Conservation (phyloP, 352 stramenopile genomes). For the Pythium pyrilobum region DNA sequence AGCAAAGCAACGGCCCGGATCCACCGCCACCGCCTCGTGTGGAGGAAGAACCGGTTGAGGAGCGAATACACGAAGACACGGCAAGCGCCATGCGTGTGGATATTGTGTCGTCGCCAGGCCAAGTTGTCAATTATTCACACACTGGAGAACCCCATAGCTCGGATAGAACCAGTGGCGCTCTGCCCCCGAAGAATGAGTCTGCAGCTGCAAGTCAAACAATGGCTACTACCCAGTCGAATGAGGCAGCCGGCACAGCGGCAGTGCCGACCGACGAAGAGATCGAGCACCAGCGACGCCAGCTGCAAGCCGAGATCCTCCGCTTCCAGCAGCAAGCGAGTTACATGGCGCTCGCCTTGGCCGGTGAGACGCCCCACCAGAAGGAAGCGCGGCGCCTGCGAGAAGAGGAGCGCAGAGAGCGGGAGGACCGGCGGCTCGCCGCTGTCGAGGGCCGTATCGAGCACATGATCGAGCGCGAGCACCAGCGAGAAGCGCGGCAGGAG, state of each 20-base stretch:
- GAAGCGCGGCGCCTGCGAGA: slow-evolving; percentile 44
- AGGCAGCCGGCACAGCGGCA: not conserved
- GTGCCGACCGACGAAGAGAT: slow-evolving; percentile 27
- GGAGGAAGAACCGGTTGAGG: too few species aligned
- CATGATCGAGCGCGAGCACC: slow-evolving; percentile 39
- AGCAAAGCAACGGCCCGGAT: too few species aligned
- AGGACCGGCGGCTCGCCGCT: slow-evolving; percentile 36
- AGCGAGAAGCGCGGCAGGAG: slow-evolving; percentile 34
- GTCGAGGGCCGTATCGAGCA: slow-evolving; percentile 46
- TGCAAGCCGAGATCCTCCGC: slow-evolving; percentile 34
- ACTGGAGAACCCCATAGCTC: too few species aligned
- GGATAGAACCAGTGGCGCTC: too few species aligned
- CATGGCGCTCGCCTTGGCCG: slow-evolving; percentile 54
- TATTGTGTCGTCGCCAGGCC: too few species aligned
- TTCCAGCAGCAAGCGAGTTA: slow-evolving; percentile 51
- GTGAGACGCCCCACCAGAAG: slow-evolving; percentile 61
- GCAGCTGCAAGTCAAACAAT: too few species aligned
- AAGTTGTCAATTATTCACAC: too few species aligned
- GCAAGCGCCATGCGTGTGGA: too few species aligned
- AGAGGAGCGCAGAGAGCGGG: slow-evolving; percentile 37
- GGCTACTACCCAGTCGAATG: not conserved
- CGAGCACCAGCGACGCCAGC: slow-evolving; percentile 22
- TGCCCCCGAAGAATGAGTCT: too few species aligned
- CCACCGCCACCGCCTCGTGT: too few species aligned
- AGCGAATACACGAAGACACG: too few species aligned